Conservation (phyloP, 371 early-diverging fungal genomes). For the Synchytrium microbalum region DNA sequence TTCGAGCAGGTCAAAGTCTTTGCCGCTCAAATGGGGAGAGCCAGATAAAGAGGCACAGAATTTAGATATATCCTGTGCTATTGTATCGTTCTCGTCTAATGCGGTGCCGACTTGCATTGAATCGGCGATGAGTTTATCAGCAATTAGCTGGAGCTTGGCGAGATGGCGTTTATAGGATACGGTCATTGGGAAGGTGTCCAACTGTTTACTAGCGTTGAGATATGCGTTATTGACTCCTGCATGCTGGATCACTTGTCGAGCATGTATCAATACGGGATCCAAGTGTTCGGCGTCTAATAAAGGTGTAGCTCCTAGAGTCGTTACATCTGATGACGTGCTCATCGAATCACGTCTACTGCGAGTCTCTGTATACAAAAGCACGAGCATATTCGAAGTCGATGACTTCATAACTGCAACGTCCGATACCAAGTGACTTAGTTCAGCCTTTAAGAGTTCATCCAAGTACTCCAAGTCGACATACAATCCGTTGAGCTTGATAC, state of each 20-base stretch:
- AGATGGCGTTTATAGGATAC: background rate
- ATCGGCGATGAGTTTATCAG: background rate
- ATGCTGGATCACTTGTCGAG: background rate
- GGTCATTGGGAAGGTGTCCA: background rate
- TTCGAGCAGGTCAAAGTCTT: background rate
- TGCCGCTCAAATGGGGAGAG: background rate
- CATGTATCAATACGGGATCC: background rate
- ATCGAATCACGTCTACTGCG: background rate
- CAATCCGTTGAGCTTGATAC: background rate
- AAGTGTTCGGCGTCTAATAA: background rate
- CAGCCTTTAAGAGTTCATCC: background rate
- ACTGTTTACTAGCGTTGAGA: background rate
- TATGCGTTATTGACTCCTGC: background rate
- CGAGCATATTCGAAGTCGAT: background rate
- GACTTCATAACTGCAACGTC: background rate
- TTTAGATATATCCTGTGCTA: background rate
- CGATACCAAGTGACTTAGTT: background rate
- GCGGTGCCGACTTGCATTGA: background rate
- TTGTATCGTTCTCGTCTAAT: background rate
- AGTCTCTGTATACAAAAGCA: background rate
- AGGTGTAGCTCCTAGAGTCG: background rate
- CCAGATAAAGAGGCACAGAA: background rate
- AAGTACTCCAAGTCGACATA: background rate
- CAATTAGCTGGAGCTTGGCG: background rate
- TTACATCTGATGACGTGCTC: background rate